Conservation (phyloP, 305 asterid species). For the Nicotiana rustica region DNA sequence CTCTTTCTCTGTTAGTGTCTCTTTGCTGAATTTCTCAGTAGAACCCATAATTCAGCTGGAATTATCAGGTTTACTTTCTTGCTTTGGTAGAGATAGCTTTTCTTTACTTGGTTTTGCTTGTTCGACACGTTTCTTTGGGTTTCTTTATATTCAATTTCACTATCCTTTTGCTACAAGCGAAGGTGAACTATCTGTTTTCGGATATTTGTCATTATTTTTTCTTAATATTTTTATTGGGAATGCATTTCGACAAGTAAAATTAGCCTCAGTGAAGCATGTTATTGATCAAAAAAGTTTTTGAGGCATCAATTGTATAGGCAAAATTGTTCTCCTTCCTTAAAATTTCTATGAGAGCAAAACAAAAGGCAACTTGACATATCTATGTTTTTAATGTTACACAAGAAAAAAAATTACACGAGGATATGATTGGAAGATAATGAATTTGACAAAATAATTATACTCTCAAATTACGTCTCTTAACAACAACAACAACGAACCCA, state of each 20-base stretch:
- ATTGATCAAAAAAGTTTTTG: neutral
- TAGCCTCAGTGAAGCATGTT: slow-evolving; percentile 18
- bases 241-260: neutral
- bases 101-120: too few relatives aligned
- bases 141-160: neutral
- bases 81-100: neutral
- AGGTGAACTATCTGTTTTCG: neutral
- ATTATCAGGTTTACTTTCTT: slow-evolving; percentile 21
- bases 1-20: neutral
- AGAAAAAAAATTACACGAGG: too few relatives aligned
- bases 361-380: too few relatives aligned
- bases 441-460: too few relatives aligned
- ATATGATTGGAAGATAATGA: too few relatives aligned
- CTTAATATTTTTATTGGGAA: neutral
- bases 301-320: slow-evolving; percentile 20
- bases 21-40: neutral
- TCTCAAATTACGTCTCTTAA: too few relatives aligned
- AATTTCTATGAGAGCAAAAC: too few relatives aligned
- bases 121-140: neutral
- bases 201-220: too few relatives aligned
- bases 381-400: too few relatives aligned
- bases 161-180: neutral
- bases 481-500: too few relatives aligned
- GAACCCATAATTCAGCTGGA: slow-evolving; percentile 9
- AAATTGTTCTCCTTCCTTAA: neutral